Percentiles rank a stretch among this genome's conserved stretches.
These are phyloP conservation scores for Ichthyophthirius multifiliis DNA, from an alignment of 169 alveolate species.

Conservation along the genomic window DNA sequence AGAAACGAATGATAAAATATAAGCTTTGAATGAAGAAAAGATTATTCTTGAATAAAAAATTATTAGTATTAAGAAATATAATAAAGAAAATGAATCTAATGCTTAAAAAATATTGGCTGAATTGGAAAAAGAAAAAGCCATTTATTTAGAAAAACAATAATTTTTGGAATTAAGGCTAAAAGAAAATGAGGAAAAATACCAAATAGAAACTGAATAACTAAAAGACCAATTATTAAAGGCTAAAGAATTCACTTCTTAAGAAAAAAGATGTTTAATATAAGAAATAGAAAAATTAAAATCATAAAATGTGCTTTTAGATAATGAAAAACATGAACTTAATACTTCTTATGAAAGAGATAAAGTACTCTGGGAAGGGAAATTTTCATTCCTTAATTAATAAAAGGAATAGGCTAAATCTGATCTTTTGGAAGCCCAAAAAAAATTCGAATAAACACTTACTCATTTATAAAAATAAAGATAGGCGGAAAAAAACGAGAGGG, in stretches of 20 bases:
- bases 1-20: constrained; percentile 55
- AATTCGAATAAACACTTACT: constrained; percentile 72
- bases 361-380: constrained; percentile 85
- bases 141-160: constrained; percentile 49
- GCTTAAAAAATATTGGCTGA: constrained; percentile 12
- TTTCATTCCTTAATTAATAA: constrained; percentile 71
- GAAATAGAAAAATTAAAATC: constrained; percentile 52
- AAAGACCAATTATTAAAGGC: neutral
- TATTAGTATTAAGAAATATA: constrained; percentile 49
- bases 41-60: constrained; percentile 55
- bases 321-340: constrained; percentile 45
- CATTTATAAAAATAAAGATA: constrained; percentile 57
- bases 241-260: neutral
- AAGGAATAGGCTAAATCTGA: constrained; percentile 77
- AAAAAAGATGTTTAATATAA: neutral
- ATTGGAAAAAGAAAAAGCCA: constrained; percentile 65
- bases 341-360: constrained; percentile 70
- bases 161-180: constrained; percentile 36
- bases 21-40: constrained; percentile 65
- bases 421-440: constrained; percentile 54
- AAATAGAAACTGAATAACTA: constrained; percentile 8
- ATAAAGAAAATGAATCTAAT: constrained; percentile 51
- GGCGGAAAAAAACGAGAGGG: constrained; percentile 62
- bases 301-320: constrained; percentile 43
- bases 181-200: constrained; percentile 21